Evolutionary conservation across 805 yeast genomes (phyloP).

Genomic region (Nakazawaea laoshanensis): DNA sequence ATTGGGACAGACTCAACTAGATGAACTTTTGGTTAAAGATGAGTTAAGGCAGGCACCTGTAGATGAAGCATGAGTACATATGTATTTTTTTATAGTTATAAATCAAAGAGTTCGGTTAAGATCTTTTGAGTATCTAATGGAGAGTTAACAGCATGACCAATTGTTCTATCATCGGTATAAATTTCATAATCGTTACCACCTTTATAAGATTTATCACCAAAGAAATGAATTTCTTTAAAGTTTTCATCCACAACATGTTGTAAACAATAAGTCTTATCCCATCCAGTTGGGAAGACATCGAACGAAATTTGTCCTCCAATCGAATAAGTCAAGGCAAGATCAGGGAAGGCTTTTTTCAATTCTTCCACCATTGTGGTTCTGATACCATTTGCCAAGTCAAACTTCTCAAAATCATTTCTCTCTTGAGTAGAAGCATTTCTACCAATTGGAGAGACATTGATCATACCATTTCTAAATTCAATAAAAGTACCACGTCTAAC

Average conservation of each 20-base stretch:
- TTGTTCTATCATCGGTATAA: slow-evolving; percentile 84
- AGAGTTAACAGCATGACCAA: slow-evolving; percentile 85
- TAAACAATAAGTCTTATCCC: slow-evolving; percentile 99
- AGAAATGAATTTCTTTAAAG: slow-evolving; percentile 87
- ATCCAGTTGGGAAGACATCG: slow-evolving; percentile 99
- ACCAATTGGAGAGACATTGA: slow-evolving; percentile 96
- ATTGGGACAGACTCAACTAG: slow-evolving; percentile 12
- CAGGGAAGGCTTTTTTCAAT: slow-evolving; percentile 74
- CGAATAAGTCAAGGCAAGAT: slow-evolving; percentile 84
- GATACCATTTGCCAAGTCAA: slow-evolving; percentile 69
- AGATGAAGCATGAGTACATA: background rate
- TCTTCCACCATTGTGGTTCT: slow-evolving; percentile 84
- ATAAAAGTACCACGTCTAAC: slow-evolving; percentile 97
- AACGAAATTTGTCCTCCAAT: slow-evolving; percentile 99
- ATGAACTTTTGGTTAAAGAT: slow-evolving; percentile 7
- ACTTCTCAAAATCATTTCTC: slow-evolving; percentile 87
- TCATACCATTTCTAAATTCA: slow-evolving; percentile 99
- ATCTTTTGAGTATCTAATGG: slow-evolving; percentile 87
- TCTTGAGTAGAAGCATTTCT: slow-evolving; percentile 94
- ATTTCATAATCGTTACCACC: slow-evolving; percentile 99
- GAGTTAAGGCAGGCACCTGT: slow-evolving; percentile 5
- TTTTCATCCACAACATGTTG: slow-evolving; percentile 84
- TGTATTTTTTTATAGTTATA: slow-evolving; percentile 20
- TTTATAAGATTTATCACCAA: slow-evolving; percentile 94
- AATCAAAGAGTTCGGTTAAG: slow-evolving; percentile 72